These are phyloP conservation scores for Dendrothele bispora DNA, from an alignment of 768 basidiomycete species.

Conservation along the genomic window DNA sequence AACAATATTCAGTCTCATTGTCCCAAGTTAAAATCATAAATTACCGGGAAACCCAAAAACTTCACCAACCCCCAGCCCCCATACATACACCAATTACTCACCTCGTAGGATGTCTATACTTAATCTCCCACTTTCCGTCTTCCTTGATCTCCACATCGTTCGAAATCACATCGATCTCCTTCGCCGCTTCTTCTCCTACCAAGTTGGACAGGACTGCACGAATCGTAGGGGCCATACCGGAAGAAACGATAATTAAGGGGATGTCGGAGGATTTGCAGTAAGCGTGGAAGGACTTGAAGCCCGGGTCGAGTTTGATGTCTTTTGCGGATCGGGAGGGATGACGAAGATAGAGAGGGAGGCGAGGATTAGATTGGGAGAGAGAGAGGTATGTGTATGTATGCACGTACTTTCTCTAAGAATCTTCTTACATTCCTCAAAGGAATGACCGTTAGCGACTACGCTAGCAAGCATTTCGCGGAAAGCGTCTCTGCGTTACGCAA, in stretches of 20 bases:
- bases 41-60: no score
- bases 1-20: background rate
- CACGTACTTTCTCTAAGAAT: conserved; percentile 67
- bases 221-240: conserved; percentile 93
- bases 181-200: conserved; percentile 68
- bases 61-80: no score
- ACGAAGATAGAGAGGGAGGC: conserved; percentile 8
- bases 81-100: no score
- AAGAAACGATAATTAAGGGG: conserved; percentile 92
- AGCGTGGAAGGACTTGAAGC: conserved; percentile 84
- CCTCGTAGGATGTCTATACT: conserved; percentile 89
- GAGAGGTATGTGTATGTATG: background rate
- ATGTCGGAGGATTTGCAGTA: conserved; percentile 83
- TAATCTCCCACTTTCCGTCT: conserved; percentile 76
- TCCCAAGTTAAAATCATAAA: background rate
- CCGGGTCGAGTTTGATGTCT: conserved; percentile 87
- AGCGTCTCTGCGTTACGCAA: conserved; percentile 60
- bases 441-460: conserved; percentile 69
- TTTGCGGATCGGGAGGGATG: no score
- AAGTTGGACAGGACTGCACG: conserved; percentile 86
- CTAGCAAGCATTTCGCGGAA: conserved; percentile 87
- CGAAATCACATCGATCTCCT: conserved; percentile 87
- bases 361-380: conserved; percentile 2
- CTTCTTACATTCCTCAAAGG: conserved; percentile 85
- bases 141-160: conserved; percentile 76